Percentiles rank a stretch among this genome's conserved stretches.
Evolutionary conservation across 192 early-diverging fungal species (phyloP).

Genomic region (Mortierella claussenii): DNA sequence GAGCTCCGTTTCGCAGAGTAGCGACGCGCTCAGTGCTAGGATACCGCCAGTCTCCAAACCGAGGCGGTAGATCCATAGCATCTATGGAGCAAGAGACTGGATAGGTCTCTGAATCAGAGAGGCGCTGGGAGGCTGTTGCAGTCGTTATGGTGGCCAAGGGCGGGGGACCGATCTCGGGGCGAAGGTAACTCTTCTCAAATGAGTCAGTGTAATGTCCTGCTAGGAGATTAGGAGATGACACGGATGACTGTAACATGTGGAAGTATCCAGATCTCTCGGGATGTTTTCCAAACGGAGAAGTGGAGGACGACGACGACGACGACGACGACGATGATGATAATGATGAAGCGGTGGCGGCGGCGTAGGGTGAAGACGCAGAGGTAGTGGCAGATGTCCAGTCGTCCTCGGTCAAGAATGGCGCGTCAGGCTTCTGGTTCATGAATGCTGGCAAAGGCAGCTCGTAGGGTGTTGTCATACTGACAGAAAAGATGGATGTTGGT

Average conservation of each 20-base stretch:
- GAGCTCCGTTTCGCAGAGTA: too few species aligned
- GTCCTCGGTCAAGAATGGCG: background rate
- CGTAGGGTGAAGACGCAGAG: background rate
- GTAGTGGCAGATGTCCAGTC: background rate
- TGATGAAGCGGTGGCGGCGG: too few species aligned
- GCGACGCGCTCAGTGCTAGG: too few species aligned
- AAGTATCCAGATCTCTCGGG: background rate
- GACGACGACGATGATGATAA: background rate
- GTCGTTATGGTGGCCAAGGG: too few species aligned
- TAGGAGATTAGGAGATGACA: background rate
- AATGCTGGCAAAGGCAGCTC: constrained; percentile 5
- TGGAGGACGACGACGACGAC: background rate
- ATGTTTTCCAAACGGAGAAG: background rate
- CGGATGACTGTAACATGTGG: constrained; percentile 6
- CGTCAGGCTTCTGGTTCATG: background rate
- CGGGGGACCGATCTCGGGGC: background rate
- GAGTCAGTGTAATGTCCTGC: background rate
- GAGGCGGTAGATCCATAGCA: background rate
- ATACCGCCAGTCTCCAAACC: constrained; percentile 1
- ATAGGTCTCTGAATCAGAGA: background rate
- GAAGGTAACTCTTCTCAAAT: background rate
- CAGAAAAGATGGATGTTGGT: background rate
- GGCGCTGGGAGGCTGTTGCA: background rate
- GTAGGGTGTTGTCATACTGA: background rate
- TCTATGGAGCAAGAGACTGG: background rate